Base-by-base conservation (phyloP, 2,329 filamentous ascomycete species). In the Helminthosporium solani region DNA sequence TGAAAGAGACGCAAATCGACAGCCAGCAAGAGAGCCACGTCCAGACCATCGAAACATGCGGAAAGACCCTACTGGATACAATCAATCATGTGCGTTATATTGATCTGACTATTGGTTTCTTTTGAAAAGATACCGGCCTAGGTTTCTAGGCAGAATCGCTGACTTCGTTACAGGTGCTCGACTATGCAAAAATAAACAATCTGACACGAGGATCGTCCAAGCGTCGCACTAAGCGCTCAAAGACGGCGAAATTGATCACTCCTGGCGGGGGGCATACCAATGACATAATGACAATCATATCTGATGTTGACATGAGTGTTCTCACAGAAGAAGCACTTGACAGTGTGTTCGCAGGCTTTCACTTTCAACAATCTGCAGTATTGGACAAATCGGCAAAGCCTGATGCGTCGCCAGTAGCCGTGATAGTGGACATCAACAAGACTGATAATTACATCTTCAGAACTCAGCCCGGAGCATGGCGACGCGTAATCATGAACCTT, bases 151-250 rank as follows among this genome's bases (percentile, higher is more conserved):
- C 7, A 11, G 3, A 35, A 30, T 25, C 20, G 33, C 54, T 60
- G 46, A 61, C 25, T 20, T 36, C 30, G 6, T 25, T 33, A n/a
- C 35, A 66, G 60, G 60, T 74, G 3, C 61, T 74, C 0, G 67
- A 72, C 35, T 76, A 72, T 45, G 65, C 65, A 21, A 72, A 67
- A 41, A 70, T 70, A 54, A 73, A 69, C 50, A 68, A 63, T 16
- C 47, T 70, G 7, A 66, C 63, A 5, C 54, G 61, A 19, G 64
- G 61, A 14, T 46, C 56, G 3, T 64, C 62, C 4, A 49, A 44
- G 5, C 67, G 60, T 42, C 60, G 61, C 7, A 50, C 54, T 18
- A 68, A 63, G 49, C 62, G 62, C 14, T 53, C 59, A 3, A 58
- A 64, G 25, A 64, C 58, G 36, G 41, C 50, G 8, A 67, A 64